phyloP scores from a whole-genome alignment of 2,329 filamentous ascomycete species.

The Cucurbitaria berberidis region DNA sequence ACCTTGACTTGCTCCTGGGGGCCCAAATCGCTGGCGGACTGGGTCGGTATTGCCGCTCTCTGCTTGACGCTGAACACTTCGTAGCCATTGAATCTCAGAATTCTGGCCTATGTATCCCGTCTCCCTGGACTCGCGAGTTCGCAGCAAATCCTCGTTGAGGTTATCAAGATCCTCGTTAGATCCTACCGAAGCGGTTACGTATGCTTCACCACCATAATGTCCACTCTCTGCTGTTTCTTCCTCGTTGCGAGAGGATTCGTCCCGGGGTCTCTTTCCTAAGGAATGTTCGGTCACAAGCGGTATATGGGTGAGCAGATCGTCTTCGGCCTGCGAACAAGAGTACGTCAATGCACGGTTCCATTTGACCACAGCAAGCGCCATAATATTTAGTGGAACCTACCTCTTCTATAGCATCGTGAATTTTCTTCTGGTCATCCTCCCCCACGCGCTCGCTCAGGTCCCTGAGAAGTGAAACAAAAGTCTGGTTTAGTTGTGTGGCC shows the following conservation, averaged over 20 bases:
- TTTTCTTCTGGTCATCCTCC: conserved; percentile 20
- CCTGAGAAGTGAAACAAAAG: conserved; percentile 21
- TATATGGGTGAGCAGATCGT: conserved; percentile 17
- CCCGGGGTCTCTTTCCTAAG: conserved; percentile 24
- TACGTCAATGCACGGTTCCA: not conserved
- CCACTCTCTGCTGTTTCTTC: not conserved
- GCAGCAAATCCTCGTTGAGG: conserved; percentile 39
- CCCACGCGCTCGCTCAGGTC: conserved; percentile 23
- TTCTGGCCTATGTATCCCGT: conserved; percentile 45
- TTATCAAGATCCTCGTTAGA: conserved; percentile 41
- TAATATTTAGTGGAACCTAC: conserved; percentile 8
- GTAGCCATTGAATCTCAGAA: conserved; percentile 45
- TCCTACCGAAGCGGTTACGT: conserved; percentile 28
- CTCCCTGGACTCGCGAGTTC: conserved; percentile 33
- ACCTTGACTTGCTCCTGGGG: conserved; percentile 17
- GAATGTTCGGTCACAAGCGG: conserved; percentile 2
- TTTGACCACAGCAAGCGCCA: not conserved
- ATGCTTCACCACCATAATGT: conserved; percentile 27
- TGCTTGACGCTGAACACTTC: conserved; percentile 34
- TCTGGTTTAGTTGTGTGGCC: conserved; percentile 29
- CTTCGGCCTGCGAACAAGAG: conserved; percentile 19
- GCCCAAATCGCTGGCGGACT: conserved; percentile 23
- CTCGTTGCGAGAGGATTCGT: not conserved
- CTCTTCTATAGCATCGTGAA: conserved; percentile 23
- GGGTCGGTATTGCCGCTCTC: conserved; percentile 13